Percentiles rank a stretch among this genome's conserved stretches.
Conservation (phyloP, 2,329 filamentous ascomycete species). For the Ciborinia camelliae region DNA sequence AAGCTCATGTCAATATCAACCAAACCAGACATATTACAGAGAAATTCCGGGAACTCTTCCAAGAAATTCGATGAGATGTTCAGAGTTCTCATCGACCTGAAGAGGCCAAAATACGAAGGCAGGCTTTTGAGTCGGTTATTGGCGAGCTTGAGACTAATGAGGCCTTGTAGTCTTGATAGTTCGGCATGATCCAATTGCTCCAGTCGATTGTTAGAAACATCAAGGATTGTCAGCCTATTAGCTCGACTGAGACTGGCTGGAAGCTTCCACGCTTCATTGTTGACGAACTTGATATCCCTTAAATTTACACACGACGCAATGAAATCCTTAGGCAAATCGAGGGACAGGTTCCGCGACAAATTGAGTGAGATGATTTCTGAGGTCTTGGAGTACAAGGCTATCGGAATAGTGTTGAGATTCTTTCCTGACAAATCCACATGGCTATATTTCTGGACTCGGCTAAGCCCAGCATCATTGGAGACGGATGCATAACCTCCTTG, state of each 20-base stretch:
- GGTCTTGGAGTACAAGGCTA: slow-evolving; percentile 87
- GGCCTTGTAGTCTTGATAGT: slow-evolving; percentile 67
- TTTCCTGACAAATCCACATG: slow-evolving; percentile 88
- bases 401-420: slow-evolving; percentile 92
- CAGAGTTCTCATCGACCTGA: slow-evolving; percentile 73
- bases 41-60: slow-evolving; percentile 76
- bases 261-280: slow-evolving; percentile 85
- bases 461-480: slow-evolving; percentile 75
- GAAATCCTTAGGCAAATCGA: slow-evolving; percentile 94
- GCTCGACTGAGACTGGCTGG: slow-evolving; percentile 82
- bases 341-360: slow-evolving; percentile 83
- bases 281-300: slow-evolving; percentile 92
- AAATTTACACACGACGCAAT: slow-evolving; percentile 89
- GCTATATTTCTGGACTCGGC: slow-evolving; percentile 84
- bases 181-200: slow-evolving; percentile 85
- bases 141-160: slow-evolving; percentile 87
- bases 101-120: slow-evolving; percentile 78
- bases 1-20: slow-evolving; percentile 96
- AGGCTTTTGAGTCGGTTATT: slow-evolving; percentile 84
- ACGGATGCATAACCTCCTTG: slow-evolving; percentile 74
- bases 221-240: slow-evolving; percentile 77
- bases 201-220: slow-evolving; percentile 90
- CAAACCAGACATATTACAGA: slow-evolving; percentile 77
- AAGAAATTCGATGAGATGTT: slow-evolving; percentile 95
- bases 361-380: slow-evolving; percentile 93